Evolutionary conservation across 495 filamentous ascomycete species (phyloP).

Genomic region (Parathielavia hyrcaniae): DNA sequence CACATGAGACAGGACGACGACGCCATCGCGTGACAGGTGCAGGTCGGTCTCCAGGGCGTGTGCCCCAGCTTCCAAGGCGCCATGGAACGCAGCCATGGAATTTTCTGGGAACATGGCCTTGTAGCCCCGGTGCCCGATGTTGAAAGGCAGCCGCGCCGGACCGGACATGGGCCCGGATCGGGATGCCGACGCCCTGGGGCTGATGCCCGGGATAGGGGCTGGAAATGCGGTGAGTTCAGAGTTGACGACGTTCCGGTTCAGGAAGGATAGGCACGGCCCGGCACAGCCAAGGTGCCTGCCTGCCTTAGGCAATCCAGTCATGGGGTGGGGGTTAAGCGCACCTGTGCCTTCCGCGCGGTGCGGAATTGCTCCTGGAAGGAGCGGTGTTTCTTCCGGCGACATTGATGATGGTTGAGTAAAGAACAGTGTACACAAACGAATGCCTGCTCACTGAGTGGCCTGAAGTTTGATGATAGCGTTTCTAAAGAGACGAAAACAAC

Average conservation of each 20-base stretch:
- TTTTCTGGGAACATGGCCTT: slow-evolving; percentile 79
- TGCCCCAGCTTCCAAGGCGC: slow-evolving; percentile 63
- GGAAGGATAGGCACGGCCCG: too few relatives aligned
- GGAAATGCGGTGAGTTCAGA: too few relatives aligned
- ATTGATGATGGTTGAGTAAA: not conserved
- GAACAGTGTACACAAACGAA: too few relatives aligned
- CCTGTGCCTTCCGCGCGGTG: not conserved
- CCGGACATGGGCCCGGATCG: not conserved
- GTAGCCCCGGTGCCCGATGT: slow-evolving; percentile 82
- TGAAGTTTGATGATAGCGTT: too few relatives aligned
- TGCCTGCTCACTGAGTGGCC: too few relatives aligned
- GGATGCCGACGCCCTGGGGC: not conserved
- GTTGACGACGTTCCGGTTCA: too few relatives aligned
- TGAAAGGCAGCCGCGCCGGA: slow-evolving; percentile 17
- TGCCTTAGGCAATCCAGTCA: too few relatives aligned
- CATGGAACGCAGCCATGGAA: slow-evolving; percentile 68
- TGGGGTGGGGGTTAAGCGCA: not conserved
- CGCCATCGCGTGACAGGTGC: slow-evolving; percentile 72
- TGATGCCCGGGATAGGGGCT: not conserved
- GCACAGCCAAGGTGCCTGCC: too few relatives aligned
- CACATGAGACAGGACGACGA: slow-evolving; percentile 82
- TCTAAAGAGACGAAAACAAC: too few relatives aligned
- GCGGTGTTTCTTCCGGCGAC: slow-evolving; percentile 3
- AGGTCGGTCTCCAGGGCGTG: slow-evolving; percentile 86
- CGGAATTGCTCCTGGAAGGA: not conserved